Conservation (phyloP, 768 basidiomycete species). For the Boletus bicolor region DNA sequence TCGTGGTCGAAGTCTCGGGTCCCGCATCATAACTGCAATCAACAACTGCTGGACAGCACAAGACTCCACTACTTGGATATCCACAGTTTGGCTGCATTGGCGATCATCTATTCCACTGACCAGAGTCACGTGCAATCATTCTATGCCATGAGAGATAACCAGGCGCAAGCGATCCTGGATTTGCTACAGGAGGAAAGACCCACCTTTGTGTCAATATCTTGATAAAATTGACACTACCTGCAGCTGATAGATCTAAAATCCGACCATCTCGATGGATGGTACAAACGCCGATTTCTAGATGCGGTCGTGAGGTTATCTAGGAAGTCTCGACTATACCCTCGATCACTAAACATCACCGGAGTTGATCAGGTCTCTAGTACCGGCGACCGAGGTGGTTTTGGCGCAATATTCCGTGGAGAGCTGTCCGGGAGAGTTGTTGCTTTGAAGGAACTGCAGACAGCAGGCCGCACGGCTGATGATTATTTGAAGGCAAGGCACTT, state of each 20-base stretch:
- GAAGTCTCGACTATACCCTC: slow-evolving; percentile 29
- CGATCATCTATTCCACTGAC: slow-evolving; percentile 21
- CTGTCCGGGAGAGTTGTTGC: slow-evolving; percentile 29
- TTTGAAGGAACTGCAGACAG: slow-evolving; percentile 28
- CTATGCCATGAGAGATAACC: slow-evolving; percentile 18
- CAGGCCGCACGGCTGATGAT: slow-evolving; percentile 18
- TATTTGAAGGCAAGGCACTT: slow-evolving; percentile 26
- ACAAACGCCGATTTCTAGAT: slow-evolving; percentile 29
- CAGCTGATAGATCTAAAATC: slow-evolving; percentile 28
- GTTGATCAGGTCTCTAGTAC: slow-evolving; percentile 13
- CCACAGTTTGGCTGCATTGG: slow-evolving; percentile 22
- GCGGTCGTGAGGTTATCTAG: slow-evolving; percentile 29
- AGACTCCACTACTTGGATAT: slow-evolving; percentile 23
- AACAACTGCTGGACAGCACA: slow-evolving; percentile 3
- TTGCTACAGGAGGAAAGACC: slow-evolving; percentile 24
- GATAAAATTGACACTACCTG: background rate
- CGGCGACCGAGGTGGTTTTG: slow-evolving; percentile 29
- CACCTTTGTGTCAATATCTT: background rate
- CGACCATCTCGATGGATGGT: slow-evolving; percentile 22
- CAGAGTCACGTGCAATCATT: slow-evolving; percentile 14
- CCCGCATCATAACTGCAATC: slow-evolving; percentile 19
- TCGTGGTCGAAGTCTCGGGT: slow-evolving; percentile 15
- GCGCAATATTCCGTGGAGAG: slow-evolving; percentile 31
- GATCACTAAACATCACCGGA: slow-evolving; percentile 21
- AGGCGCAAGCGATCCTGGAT: slow-evolving; percentile 27